phyloP scores from a whole-genome alignment of 805 yeast species.

The Wickerhamiella slavikovae region DNA sequence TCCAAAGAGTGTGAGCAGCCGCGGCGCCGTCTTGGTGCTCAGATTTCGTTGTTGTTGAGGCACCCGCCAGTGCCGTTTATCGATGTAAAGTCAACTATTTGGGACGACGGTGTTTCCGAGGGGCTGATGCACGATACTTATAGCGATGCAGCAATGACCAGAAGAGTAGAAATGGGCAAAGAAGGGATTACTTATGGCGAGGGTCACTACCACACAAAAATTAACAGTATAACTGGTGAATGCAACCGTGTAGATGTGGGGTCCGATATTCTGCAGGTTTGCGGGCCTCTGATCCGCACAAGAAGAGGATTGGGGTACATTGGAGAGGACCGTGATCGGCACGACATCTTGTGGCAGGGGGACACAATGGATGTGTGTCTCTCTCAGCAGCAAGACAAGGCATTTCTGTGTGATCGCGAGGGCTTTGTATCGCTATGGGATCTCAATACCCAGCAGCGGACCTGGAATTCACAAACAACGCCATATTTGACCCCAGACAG shows the following conservation, averaged over 20 bases:
- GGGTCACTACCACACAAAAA: too few relatives aligned
- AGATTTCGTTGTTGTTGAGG: too few relatives aligned
- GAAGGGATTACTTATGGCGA: too few relatives aligned
- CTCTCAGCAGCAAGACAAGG: background rate
- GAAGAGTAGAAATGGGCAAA: too few relatives aligned
- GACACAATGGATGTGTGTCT: conserved; percentile 6
- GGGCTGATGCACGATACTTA: too few relatives aligned
- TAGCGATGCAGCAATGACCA: too few relatives aligned
- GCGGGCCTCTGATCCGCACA: conserved; percentile 1
- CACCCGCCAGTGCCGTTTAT: too few relatives aligned
- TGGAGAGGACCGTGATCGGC: conserved; percentile 3
- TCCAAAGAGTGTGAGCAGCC: too few relatives aligned
- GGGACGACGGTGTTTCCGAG: too few relatives aligned
- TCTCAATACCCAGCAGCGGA: conserved; percentile 5
- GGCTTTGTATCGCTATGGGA: conserved; percentile 1
- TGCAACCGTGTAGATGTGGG: conserved; percentile 4
- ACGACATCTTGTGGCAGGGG: conserved; percentile 4
- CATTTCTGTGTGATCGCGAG: conserved; percentile 2
- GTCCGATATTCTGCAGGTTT: conserved; percentile 8
- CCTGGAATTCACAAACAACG: conserved; percentile 1
- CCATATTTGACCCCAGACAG: background rate
- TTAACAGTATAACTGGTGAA: too few relatives aligned
- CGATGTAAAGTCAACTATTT: too few relatives aligned
- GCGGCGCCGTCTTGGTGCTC: too few relatives aligned
- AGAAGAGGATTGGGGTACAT: background rate